Evolutionary conservation across 306 rosid species (phyloP), one percentile per base, ranked within the genome.

Genomic region (Mimosa bimucronata): DNA sequence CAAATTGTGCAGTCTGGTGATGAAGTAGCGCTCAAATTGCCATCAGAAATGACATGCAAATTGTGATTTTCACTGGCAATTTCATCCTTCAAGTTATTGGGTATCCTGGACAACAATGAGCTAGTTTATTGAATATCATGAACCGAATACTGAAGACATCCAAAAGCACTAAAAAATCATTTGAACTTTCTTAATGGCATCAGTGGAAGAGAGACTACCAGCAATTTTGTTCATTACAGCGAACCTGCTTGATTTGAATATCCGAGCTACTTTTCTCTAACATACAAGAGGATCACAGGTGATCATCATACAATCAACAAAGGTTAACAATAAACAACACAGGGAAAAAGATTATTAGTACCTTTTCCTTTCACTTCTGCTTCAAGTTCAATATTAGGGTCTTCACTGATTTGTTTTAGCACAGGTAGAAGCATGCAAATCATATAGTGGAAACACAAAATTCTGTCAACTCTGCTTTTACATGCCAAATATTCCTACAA

Each of bases 391-490:
- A 73, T 78, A 78, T 83, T 85, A 83, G 75, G 88, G 65, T 93
- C 91, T 82, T 85, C 75, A 85, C 82, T 90, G 81, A 96, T 78
- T 87, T 86, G 83, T 84, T 93, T 96, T 73, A 96, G 76, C 50
- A 90, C 71, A 19, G 99, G 99, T 75, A 93, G 99, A 66, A 96
- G 98, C 89, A 90, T 90, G 81, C 94, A 96, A 76, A 93, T 89
- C 87, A 96, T 79, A 84, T 93, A 93, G 77, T 93, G 99, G 64
- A 89, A 86, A 42, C 85, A 91, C 78, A 91, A 79, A 81, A 96
- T 90, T 81, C 85, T 90, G 73, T 88, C 94, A 42, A 75, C 93
- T 75, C 88, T 92, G 75, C 81, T 85, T 77, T 90, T 87, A 70
- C 90, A 88, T 58, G 89, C 81, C 77, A 81, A 80, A 81, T 73